phyloP scores from a whole-genome alignment of 2,329 filamentous ascomycete genomes.

The Colletotrichum liriopes region DNA sequence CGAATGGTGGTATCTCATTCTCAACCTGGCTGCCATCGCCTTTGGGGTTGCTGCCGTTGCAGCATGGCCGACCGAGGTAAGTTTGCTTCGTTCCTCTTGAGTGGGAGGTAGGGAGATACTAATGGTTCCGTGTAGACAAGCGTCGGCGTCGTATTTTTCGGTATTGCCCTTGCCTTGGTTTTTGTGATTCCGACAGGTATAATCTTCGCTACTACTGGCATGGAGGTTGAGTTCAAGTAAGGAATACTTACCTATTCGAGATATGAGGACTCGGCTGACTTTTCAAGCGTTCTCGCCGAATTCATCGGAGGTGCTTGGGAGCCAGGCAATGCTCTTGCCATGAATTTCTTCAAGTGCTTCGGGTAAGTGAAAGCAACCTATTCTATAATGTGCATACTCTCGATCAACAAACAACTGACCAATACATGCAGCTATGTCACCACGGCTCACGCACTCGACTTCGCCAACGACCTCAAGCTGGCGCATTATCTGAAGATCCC shows the following conservation, averaged over 20 bases:
- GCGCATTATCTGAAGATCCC: slow-evolving; percentile 64
- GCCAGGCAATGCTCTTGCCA: slow-evolving; percentile 31
- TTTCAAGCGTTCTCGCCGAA: slow-evolving; percentile 42
- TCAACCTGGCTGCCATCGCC: slow-evolving; percentile 50
- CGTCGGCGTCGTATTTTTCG: slow-evolving; percentile 60
- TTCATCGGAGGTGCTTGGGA: slow-evolving; percentile 40
- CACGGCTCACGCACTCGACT: slow-evolving; percentile 54
- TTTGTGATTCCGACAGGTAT: slow-evolving; percentile 63
- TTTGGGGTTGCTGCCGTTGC: slow-evolving; percentile 55
- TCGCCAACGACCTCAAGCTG: slow-evolving; percentile 55
- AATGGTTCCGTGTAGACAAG: slow-evolving; percentile 51
- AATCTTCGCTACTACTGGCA: slow-evolving; percentile 60
- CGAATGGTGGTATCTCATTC: slow-evolving; percentile 63
- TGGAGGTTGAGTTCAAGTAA: slow-evolving; percentile 49
- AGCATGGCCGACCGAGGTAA: slow-evolving; percentile 55
- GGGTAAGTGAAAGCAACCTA: slow-evolving; percentile 41
- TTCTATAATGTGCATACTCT: too few species aligned
- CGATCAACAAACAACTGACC: slow-evolving; percentile 3
- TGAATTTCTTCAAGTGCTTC: slow-evolving; percentile 46
- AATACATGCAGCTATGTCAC: slow-evolving; percentile 48
- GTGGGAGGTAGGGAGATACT: neutral
- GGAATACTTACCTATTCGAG: too few species aligned
- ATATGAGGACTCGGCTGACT: neutral
- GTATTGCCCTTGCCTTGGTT: slow-evolving; percentile 57
- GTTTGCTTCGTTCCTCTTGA: neutral